Evolutionary conservation across 305 asterid species (phyloP).

Genomic region (Stenogyne calaminthoides): DNA sequence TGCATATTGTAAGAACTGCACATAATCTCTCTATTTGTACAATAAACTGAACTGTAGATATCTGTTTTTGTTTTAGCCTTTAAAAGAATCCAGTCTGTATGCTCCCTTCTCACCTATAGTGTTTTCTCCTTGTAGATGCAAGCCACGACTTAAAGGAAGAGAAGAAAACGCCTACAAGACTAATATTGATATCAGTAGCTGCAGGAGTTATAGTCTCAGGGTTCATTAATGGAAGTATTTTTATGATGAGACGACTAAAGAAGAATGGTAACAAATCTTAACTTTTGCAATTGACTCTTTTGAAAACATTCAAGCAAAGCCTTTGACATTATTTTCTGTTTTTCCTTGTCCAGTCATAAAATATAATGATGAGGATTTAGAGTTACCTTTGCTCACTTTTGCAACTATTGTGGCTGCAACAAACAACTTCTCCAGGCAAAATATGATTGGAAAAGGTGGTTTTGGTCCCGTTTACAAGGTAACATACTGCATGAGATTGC

Average conservation of each 20-base stretch:
- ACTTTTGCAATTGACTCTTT: neutral
- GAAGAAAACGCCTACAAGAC: neutral
- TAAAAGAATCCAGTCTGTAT: no score
- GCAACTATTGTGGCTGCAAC: no score
- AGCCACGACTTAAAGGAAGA: neutral
- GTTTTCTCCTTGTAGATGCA: slow-evolving; percentile 7
- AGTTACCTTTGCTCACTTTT: no score
- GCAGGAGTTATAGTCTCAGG: slow-evolving; percentile 26
- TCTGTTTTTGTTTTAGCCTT: neutral
- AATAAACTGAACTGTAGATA: slow-evolving; percentile 6
- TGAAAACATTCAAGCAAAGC: neutral
- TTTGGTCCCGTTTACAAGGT: neutral
- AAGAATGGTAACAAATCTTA: neutral
- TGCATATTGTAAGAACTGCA: no score
- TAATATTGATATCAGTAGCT: neutral
- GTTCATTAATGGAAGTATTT: slow-evolving; percentile 6
- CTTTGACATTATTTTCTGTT: no score
- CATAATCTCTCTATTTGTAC: no score
- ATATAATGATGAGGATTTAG: no score
- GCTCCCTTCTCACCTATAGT: neutral
- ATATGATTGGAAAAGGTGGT: no score
- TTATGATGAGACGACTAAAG: slow-evolving; percentile 7
- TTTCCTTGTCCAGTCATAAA: no score
- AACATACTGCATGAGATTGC: neutral
- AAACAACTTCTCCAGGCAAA: no score